phyloP scores from a whole-genome alignment of 208 protist species.

The Leishmania aethiopica region DNA sequence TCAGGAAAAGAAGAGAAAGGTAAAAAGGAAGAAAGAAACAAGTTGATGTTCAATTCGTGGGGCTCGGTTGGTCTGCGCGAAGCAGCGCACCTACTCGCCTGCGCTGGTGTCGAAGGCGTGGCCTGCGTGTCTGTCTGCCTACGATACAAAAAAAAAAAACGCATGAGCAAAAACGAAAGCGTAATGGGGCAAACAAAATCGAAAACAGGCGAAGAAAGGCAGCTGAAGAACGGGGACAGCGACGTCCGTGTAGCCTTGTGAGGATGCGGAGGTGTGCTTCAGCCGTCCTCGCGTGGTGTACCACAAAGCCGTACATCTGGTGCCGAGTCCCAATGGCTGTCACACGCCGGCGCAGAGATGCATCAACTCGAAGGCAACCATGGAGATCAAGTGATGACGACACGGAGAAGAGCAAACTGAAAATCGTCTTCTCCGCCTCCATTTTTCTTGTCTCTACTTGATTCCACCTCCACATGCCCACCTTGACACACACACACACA shows the following conservation, averaged over 20 bases:
- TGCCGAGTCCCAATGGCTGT: neutral
- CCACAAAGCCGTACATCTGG: neutral
- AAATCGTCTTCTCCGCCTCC: neutral
- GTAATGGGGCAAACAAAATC: too few relatives aligned
- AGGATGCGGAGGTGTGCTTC: neutral
- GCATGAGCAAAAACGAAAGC: too few relatives aligned
- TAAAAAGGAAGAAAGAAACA: neutral
- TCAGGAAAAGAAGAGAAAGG: neutral
- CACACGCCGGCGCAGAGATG: neutral
- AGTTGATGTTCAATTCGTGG: neutral
- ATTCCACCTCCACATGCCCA: neutral
- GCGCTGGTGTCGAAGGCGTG: neutral
- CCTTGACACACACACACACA: neutral
- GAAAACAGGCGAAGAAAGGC: neutral
- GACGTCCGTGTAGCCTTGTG: neutral
- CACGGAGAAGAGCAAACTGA: neutral
- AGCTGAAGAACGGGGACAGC: neutral
- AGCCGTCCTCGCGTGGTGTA: neutral
- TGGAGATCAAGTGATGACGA: neutral
- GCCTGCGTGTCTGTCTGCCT: neutral
- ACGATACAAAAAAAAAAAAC: neutral
- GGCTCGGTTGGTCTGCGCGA: neutral
- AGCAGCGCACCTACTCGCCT: neutral
- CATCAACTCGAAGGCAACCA: neutral
- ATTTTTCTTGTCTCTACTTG: neutral